Percentiles rank a stretch among this genome's conserved stretches.
Conservation (phyloP, 345 rosid species). For the Alliaria petiolata region DNA sequence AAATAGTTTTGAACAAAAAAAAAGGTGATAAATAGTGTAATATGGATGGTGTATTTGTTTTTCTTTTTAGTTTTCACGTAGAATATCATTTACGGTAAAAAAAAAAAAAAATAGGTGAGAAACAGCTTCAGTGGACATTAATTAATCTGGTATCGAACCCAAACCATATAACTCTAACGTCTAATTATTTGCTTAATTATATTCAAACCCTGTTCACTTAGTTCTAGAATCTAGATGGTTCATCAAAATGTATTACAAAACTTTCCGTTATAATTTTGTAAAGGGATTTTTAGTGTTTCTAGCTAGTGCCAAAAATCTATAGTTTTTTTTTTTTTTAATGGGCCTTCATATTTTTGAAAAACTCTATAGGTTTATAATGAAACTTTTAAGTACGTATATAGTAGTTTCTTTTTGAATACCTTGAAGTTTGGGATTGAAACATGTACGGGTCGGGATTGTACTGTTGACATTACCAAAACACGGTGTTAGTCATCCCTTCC, state of each 20-base stretch:
- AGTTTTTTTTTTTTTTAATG: no score
- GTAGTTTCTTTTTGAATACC: no score
- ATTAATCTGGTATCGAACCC: no score
- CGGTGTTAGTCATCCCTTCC: no score
- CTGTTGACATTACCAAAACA: no score
- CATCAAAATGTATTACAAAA: background rate
- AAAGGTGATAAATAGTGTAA: background rate
- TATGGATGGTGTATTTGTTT: background rate
- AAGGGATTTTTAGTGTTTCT: background rate
- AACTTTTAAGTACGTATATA: background rate
- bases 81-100: background rate
- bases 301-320: background rate
- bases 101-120: background rate
- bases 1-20: no score
- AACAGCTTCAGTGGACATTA: background rate
- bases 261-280: background rate
- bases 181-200: no score
- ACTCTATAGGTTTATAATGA: background rate
- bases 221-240: background rate
- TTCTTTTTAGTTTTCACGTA: background rate
- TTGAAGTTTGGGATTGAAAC: no score
- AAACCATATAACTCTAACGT: no score
- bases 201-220: no score
- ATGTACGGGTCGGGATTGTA: no score
- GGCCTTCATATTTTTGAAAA: no score